phyloP scores from a whole-genome alignment of 176 grass and related monocot species.

The Thalia dealbata region DNA sequence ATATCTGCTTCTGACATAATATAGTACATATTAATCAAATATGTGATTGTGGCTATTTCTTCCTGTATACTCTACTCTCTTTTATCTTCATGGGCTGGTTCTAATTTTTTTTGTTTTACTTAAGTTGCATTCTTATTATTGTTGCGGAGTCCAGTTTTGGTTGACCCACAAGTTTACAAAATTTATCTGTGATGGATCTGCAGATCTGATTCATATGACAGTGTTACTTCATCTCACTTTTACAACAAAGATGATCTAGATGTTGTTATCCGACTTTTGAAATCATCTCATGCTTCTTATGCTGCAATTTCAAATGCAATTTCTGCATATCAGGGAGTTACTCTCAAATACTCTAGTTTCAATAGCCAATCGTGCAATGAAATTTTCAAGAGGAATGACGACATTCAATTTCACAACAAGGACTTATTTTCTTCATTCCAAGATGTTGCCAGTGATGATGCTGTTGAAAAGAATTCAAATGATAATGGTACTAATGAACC shows the following conservation, averaged over 20 bases:
- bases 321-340: slow-evolving; percentile 32
- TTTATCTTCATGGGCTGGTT: neutral
- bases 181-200: slow-evolving; percentile 20
- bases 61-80: neutral
- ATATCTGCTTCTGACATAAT: no score
- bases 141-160: neutral
- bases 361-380: slow-evolving; percentile 9
- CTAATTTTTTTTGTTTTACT: neutral
- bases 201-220: slow-evolving; percentile 70
- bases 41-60: no score
- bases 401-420: slow-evolving; percentile 22
- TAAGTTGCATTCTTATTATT: neutral
- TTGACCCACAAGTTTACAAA: neutral
- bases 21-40: no score
- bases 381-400: slow-evolving; percentile 31
- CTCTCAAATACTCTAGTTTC: slow-evolving; percentile 31
- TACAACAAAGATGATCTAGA: slow-evolving; percentile 57
- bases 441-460: slow-evolving; percentile 8
- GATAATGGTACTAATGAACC: slow-evolving; percentile 21
- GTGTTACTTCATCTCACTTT: slow-evolving; percentile 47
- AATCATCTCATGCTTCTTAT: slow-evolving; percentile 48
- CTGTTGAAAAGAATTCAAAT: slow-evolving; percentile 15
- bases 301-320: slow-evolving; percentile 45
- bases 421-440: slow-evolving; percentile 17
- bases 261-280: slow-evolving; percentile 48